phyloP scores from a whole-genome alignment of 2,329 filamentous ascomycete genomes.

The Hypomyces rosellus region DNA sequence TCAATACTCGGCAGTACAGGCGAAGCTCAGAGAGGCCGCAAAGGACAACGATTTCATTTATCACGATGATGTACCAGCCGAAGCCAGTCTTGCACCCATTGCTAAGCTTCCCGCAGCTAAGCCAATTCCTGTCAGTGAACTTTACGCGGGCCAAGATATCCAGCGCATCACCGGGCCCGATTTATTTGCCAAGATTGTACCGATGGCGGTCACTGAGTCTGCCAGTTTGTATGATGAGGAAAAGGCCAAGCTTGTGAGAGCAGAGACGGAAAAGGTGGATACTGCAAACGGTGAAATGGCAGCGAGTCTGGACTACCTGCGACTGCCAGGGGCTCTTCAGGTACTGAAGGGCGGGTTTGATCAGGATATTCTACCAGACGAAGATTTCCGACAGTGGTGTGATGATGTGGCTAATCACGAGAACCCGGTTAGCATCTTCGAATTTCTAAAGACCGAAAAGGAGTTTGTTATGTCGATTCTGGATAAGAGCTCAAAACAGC shows the following conservation, averaged over 20 bases:
- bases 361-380: constrained; percentile 79
- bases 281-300: constrained; percentile 93
- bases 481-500: constrained; percentile 75
- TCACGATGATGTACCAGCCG: constrained; percentile 82
- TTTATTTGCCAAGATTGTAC: constrained; percentile 93
- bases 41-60: constrained; percentile 99
- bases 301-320: constrained; percentile 86
- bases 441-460: constrained; percentile 71
- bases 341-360: constrained; percentile 90
- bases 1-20: constrained; percentile 73
- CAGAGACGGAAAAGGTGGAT: constrained; percentile 89
- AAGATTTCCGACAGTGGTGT: constrained; percentile 91
- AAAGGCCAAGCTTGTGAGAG: constrained; percentile 90
- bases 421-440: constrained; percentile 71
- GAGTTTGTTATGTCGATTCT: constrained; percentile 64
- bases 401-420: constrained; percentile 84
- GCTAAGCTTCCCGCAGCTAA: constrained; percentile 92
- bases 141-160: constrained; percentile 96
- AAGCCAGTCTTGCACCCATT: constrained; percentile 74
- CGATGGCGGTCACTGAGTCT: constrained; percentile 91
- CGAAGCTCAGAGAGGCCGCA: constrained; percentile 66
- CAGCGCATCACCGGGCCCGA: constrained; percentile 95
- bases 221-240: constrained; percentile 97
- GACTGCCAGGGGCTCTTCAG: constrained; percentile 81
- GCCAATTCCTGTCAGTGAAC: constrained; percentile 90